A percentile compares a stretch with the other conserved stretches of the same genome.
Conservation (phyloP, 192 early-diverging fungal species). For the Radiomyces spectabilis region DNA sequence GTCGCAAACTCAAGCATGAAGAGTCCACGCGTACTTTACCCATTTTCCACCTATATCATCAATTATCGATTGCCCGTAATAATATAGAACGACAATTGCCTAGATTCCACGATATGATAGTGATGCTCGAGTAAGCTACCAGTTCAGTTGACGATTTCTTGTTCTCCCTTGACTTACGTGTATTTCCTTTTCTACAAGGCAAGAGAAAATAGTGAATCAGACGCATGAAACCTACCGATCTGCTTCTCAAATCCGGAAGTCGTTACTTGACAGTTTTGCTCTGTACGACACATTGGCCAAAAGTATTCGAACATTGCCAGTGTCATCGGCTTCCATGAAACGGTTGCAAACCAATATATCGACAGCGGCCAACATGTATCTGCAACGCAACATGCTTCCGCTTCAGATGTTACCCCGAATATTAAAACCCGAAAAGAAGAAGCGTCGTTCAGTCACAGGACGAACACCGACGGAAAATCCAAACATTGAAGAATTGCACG, state of each 20-base stretch:
- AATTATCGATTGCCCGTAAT: conserved; percentile 18
- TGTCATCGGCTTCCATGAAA: conserved; percentile 32
- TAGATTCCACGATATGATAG: conserved; percentile 48
- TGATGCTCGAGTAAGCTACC: conserved; percentile 44
- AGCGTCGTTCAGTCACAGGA: no score
- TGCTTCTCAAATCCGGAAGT: conserved; percentile 54
- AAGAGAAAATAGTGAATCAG: conserved; percentile 34
- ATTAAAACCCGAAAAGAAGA: conserved; percentile 27
- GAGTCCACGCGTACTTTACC: conserved; percentile 23
- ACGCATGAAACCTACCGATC: conserved; percentile 46
- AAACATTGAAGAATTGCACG: conserved; percentile 8
- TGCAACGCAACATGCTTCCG: conserved; percentile 75
- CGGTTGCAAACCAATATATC: conserved; percentile 61
- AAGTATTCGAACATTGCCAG: conserved; percentile 47
- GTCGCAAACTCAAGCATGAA: conserved; percentile 35
- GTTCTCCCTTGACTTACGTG: no score
- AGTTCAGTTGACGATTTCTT: no score
- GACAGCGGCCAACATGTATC: conserved; percentile 54
- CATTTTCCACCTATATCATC: conserved; percentile 34
- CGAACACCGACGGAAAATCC: no score
- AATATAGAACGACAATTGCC: conserved; percentile 49
- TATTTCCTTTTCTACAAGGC: conserved; percentile 13
- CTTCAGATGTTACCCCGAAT: conserved; percentile 61
- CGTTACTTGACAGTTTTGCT: conserved; percentile 58
- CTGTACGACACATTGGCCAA: conserved; percentile 55